phyloP scores from a whole-genome alignment of 73 alveolate species.

The Paramecium sonneborni region DNA sequence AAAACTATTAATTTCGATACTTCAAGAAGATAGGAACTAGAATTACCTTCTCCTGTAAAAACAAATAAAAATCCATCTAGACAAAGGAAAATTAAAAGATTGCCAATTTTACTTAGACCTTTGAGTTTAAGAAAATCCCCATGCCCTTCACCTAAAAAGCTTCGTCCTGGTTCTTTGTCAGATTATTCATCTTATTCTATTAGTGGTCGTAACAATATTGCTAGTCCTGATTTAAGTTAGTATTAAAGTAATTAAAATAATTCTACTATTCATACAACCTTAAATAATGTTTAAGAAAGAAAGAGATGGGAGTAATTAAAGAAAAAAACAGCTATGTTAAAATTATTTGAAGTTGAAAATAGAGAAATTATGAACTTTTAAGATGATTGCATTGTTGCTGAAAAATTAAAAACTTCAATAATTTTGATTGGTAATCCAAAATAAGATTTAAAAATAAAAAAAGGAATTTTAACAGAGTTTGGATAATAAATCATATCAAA shows the following conservation, averaged over 20 bases:
- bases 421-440: conserved; percentile 50
- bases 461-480: conserved; percentile 55
- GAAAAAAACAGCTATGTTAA: conserved; percentile 21
- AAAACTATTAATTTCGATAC: conserved; percentile 47
- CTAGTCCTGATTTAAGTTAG: background rate
- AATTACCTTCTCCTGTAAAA: background rate
- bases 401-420: conserved; percentile 45
- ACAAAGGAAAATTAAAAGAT: background rate
- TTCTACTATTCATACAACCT: background rate
- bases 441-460: conserved; percentile 1
- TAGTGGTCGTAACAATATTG: background rate
- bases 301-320: background rate
- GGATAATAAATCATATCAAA: conserved; percentile 35
- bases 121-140: conserved; percentile 13
- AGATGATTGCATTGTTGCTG: conserved; percentile 25
- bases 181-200: background rate
- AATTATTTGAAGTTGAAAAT: conserved; percentile 34
- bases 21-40: conserved; percentile 39
- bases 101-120: background rate
- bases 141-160: background rate
- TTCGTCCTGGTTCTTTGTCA: background rate
- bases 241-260: background rate
- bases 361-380: background rate
- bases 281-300: background rate
- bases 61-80: background rate